Conservation (phyloP, 805 yeast species). For the Kockiozyma suomiensis region DNA sequence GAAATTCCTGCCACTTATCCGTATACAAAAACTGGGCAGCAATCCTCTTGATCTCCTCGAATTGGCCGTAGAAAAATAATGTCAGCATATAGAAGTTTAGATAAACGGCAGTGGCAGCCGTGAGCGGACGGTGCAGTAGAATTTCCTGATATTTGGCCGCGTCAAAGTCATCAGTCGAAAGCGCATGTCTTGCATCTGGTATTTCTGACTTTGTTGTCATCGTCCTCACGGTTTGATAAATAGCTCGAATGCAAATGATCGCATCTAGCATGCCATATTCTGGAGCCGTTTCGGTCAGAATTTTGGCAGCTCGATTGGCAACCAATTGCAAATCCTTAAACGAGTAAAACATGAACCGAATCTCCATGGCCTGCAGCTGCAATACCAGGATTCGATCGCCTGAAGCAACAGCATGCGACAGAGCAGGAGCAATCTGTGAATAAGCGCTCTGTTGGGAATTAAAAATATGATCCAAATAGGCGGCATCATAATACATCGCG, state of each 20-base stretch:
- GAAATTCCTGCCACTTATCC: not conserved
- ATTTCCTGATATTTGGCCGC: slow-evolving; percentile 13
- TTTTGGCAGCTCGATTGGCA: not conserved
- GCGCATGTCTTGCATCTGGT: slow-evolving; percentile 2
- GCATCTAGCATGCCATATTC: slow-evolving; percentile 18
- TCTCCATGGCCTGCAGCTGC: slow-evolving; percentile 19
- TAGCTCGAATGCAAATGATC: slow-evolving; percentile 6
- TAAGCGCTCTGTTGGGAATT: not conserved
- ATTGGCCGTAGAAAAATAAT: slow-evolving; percentile 23
- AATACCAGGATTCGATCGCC: slow-evolving; percentile 28
- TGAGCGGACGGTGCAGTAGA: slow-evolving; percentile 1
- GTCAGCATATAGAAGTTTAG: slow-evolving; percentile 16
- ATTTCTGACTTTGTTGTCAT: slow-evolving; percentile 4
- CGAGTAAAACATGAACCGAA: slow-evolving; percentile 12
- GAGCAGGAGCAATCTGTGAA: not conserved
- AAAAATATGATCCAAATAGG: slow-evolving; percentile 18
- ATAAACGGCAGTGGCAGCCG: slow-evolving; percentile 15
- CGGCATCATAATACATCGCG: slow-evolving; percentile 8
- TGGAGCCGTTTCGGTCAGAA: slow-evolving; percentile 1
- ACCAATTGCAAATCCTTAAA: slow-evolving; percentile 7
- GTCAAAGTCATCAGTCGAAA: slow-evolving; percentile 29
- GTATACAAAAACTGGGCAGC: slow-evolving; percentile 5
- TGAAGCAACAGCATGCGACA: slow-evolving; percentile 17
- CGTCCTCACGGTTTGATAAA: slow-evolving; percentile 17
- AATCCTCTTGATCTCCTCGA: slow-evolving; percentile 13